These are phyloP conservation scores for Fusarium sarcochroum DNA, from an alignment of 2,329 filamentous ascomycete genomes.

Conservation along the genomic window DNA sequence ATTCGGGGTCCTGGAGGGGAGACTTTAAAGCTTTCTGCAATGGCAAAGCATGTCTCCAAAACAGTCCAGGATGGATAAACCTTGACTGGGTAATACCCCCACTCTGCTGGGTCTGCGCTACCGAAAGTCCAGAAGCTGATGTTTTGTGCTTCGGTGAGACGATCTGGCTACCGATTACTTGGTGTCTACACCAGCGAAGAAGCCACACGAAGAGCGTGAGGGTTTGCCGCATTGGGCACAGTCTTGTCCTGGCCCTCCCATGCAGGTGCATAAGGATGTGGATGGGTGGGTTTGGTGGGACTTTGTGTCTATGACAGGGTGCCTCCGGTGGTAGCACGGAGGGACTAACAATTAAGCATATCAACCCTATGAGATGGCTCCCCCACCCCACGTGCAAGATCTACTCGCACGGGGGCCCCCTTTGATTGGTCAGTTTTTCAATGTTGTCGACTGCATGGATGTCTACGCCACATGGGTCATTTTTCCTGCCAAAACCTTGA, in stretches of 20 bases:
- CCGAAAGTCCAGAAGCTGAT: constrained; percentile 24
- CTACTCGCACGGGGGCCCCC: neutral
- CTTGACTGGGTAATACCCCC: too few relatives aligned
- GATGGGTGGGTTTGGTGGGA: neutral
- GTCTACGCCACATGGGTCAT: constrained; percentile 18
- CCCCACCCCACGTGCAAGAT: constrained; percentile 35
- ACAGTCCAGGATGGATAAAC: too few relatives aligned
- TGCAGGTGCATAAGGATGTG: neutral
- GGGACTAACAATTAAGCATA: constrained; percentile 40
- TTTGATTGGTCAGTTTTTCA: constrained; percentile 9
- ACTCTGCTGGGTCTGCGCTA: neutral
- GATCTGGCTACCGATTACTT: constrained; percentile 42
- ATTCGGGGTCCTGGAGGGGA: constrained; percentile 23
- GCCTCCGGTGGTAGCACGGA: neutral
- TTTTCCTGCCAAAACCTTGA: neutral
- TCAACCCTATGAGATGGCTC: constrained; percentile 30
- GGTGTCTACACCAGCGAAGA: constrained; percentile 7
- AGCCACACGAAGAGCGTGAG: constrained; percentile 20
- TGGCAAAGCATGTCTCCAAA: neutral
- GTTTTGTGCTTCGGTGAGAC: constrained; percentile 39
- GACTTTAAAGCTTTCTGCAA: constrained; percentile 37
- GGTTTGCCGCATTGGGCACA: constrained; percentile 26
- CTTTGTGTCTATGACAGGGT: neutral
- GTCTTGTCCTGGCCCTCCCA: too few relatives aligned
- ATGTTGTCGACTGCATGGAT: neutral